A percentile compares a stretch with the other conserved stretches of the same genome.
These are phyloP conservation scores for Lactifluus pinguis DNA, from an alignment of 768 basidiomycete species.

Conservation along the genomic window DNA sequence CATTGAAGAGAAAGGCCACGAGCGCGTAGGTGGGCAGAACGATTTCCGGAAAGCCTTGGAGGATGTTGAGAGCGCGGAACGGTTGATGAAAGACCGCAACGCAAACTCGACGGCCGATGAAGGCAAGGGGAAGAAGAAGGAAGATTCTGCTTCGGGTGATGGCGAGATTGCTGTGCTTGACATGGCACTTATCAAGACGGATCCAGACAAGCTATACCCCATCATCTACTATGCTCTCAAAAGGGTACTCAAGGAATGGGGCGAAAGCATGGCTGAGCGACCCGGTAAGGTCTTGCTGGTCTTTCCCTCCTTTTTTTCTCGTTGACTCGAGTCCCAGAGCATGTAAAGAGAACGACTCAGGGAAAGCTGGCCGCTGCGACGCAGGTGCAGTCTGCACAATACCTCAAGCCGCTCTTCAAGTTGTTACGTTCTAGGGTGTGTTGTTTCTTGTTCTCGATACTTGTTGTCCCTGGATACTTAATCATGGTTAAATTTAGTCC, in stretches of 20 bases:
- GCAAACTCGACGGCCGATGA: slow-evolving; percentile 26
- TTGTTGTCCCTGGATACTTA: not conserved
- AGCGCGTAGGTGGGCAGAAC: slow-evolving; percentile 79
- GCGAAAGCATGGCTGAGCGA: slow-evolving; percentile 86
- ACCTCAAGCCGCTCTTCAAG: slow-evolving; percentile 95
- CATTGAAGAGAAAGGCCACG: slow-evolving; percentile 82
- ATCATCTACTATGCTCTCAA: slow-evolving; percentile 95
- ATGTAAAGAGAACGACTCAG: slow-evolving; percentile 79
- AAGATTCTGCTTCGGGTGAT: slow-evolving; percentile 29
- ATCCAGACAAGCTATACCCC: slow-evolving; percentile 93
- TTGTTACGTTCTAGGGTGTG: slow-evolving; percentile 76
- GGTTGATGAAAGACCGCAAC: slow-evolving; percentile 50
- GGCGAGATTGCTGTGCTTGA: slow-evolving; percentile 52
- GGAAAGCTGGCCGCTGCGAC: slow-evolving; percentile 94
- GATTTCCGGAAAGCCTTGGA: slow-evolving; percentile 89
- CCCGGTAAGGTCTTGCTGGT: slow-evolving; percentile 50
- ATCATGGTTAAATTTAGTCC: slow-evolving; percentile 34
- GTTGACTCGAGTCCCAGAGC: slow-evolving; percentile 39
- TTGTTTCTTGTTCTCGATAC: slow-evolving; percentile 14
- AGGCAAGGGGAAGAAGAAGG: slow-evolving; percentile 58
- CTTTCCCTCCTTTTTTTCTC: not conserved
- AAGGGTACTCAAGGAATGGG: slow-evolving; percentile 92
- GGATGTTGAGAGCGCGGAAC: slow-evolving; percentile 75
- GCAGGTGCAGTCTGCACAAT: slow-evolving; percentile 91
- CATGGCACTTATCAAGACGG: slow-evolving; percentile 71